phyloP scores from a whole-genome alignment of 208 protist species.

The Crithidia fasciculata region DNA sequence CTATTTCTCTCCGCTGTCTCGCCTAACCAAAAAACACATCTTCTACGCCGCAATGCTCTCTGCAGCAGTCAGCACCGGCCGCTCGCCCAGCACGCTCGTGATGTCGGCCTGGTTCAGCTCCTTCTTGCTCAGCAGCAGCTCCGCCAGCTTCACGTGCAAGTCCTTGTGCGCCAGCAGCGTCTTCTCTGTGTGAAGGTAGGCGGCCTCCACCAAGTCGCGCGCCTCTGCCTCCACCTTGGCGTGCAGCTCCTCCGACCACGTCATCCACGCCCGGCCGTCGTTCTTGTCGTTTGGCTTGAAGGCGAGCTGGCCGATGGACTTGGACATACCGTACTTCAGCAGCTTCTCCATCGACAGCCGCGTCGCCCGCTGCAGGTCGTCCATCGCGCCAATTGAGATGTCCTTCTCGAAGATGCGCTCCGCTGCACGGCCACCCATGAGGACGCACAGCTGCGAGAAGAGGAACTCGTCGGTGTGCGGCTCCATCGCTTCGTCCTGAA shows the following conservation, averaged over 20 bases:
- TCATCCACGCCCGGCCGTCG: slow-evolving; percentile 91
- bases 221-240: slow-evolving; percentile 87
- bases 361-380: slow-evolving; percentile 92
- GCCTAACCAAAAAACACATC: no score
- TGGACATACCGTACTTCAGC: slow-evolving; percentile 90
- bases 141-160: slow-evolving; percentile 70
- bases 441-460: slow-evolving; percentile 90
- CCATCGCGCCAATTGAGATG: slow-evolving; percentile 92
- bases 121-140: slow-evolving; percentile 86
- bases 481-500: slow-evolving; percentile 91
- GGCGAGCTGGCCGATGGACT: slow-evolving; percentile 81
- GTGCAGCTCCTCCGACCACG: slow-evolving; percentile 89
- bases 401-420: slow-evolving; percentile 88
- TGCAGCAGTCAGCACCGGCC: slow-evolving; percentile 34
- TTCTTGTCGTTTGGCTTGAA: slow-evolving; percentile 91
- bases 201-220: slow-evolving; percentile 64
- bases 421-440: slow-evolving; percentile 90
- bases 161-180: slow-evolving; percentile 72
- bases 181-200: slow-evolving; percentile 78
- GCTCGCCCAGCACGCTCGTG: slow-evolving; percentile 69
- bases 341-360: slow-evolving; percentile 89
- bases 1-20: no score
- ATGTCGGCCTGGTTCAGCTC: slow-evolving; percentile 88
- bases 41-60: slow-evolving; percentile 5
- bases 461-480: slow-evolving; percentile 87